A percentile compares a stretch with the other conserved stretches of the same genome.
Conservation (phyloP, 1,284 basidiomycete species). For the Phellinidium pouzarii region DNA sequence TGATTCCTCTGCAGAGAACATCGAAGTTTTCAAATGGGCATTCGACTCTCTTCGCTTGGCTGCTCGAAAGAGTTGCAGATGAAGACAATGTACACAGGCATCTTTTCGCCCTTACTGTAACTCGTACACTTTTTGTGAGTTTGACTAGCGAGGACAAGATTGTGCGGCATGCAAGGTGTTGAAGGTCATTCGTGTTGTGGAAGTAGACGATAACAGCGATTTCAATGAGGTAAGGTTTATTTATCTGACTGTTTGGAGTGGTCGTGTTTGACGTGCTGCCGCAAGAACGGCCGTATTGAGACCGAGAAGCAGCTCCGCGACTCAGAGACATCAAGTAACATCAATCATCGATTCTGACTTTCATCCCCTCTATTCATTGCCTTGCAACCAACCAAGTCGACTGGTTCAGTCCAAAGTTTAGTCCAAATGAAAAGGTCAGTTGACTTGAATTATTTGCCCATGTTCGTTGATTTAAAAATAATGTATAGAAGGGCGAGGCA, state of each 20-base stretch:
- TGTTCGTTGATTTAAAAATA: too few relatives aligned
- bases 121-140: slow-evolving; percentile 46
- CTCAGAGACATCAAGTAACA: slow-evolving; percentile 44
- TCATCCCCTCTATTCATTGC: slow-evolving; percentile 42
- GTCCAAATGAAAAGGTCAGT: neutral
- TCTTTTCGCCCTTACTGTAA: slow-evolving; percentile 52
- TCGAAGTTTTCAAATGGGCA: slow-evolving; percentile 44
- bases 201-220: slow-evolving; percentile 33
- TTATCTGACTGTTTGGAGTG: neutral
- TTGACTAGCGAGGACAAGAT: slow-evolving; percentile 53
- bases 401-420: too few relatives aligned
- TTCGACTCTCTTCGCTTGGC: slow-evolving; percentile 32
- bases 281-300: slow-evolving; percentile 46
- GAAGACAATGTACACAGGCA: slow-evolving; percentile 46
- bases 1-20: slow-evolving; percentile 44
- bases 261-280: slow-evolving; percentile 31
- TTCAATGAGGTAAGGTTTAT: neutral
- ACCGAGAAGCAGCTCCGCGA: slow-evolving; percentile 49
- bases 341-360: slow-evolving; percentile 48
- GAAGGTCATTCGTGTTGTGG: slow-evolving; percentile 37
- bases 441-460: slow-evolving; percentile 6
- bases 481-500: too few relatives aligned
- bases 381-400: slow-evolving; percentile 38
- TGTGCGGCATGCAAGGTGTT: slow-evolving; percentile 45
- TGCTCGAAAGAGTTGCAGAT: slow-evolving; percentile 41